Evolutionary conservation across 164 flowering plant species (phyloP), one percentile per base, ranked within the genome.

Genomic region (Vitis riparia): DNA sequence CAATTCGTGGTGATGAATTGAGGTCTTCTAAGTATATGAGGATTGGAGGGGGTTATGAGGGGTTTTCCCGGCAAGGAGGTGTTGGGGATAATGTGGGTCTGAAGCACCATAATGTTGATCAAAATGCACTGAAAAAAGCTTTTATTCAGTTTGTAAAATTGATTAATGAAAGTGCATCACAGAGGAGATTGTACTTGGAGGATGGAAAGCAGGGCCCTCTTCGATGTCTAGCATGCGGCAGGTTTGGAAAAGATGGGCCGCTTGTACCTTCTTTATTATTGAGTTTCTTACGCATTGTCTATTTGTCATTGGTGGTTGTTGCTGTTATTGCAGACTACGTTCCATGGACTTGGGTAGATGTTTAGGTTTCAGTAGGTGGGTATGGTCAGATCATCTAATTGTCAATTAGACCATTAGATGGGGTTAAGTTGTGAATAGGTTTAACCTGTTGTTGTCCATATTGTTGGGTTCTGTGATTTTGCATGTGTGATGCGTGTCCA

Each of bases 211-310:
- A 78, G 10, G 92, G 90, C 13, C 80, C 86, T 50, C 76, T 93
- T 70, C 87, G 79, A 8, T 95, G 99, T 78, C 66, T 89, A 58
- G 93, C 84, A 13, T 95, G 99, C 76, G 80, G 78, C 88, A 93
- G 99, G 99, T 95, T 82, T 80, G 90, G 66, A 80, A 16, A 52
- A 55, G 8, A 65, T 68, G 55, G 59, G 19, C 44, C 49, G 29
- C 13, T 16, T 55, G 11, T 65, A 50, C 44, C 44, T 37, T 63
- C 70, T 71, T 11, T 29, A 57, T 62, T 52, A 12, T 68, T 71
- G 15, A 1, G 19, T 51, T 56, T 47, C 65, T 11, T n/a, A 15
- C 7, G 55, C 29, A 11, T 69, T 59, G 8, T 65, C 53, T 75
- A 30, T 30, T 48, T 51, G 15, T 37, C 44, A 37, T 37, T 37